Percentiles rank a stretch among this genome's conserved stretches.
These are phyloP conservation scores for Ilyonectria mors-panacis DNA, from an alignment of 2,329 filamentous ascomycete species.

Conservation along the genomic window DNA sequence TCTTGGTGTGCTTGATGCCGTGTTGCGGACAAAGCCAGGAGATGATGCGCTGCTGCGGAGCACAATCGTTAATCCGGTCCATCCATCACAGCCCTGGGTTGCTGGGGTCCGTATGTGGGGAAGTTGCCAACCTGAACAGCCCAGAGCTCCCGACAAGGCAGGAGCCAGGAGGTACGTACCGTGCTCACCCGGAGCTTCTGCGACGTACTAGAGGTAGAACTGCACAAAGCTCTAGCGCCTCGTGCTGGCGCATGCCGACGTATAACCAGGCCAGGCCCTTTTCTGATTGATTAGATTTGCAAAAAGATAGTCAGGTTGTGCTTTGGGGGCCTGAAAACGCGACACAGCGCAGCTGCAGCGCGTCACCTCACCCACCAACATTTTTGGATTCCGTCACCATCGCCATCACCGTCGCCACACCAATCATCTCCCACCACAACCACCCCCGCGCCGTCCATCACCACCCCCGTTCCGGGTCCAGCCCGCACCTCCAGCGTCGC, in stretches of 20 bases:
- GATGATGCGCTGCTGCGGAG: not conserved
- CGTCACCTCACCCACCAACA: constrained; percentile 24
- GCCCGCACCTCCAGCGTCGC: not conserved
- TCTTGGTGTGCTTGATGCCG: not conserved
- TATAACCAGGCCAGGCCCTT: not conserved
- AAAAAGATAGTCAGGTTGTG: not conserved
- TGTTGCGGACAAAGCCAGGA: not conserved
- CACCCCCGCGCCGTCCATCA: not conserved
- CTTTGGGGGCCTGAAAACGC: constrained; percentile 21
- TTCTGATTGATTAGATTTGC: not conserved
- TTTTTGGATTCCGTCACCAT: constrained; percentile 26
- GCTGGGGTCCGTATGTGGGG: not conserved
- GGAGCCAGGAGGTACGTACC: constrained; percentile 5
- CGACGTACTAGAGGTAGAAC: not conserved
- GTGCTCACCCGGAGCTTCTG: not conserved
- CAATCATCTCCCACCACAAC: constrained; percentile 14
- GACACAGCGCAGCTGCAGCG: constrained; percentile 18
- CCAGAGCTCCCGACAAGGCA: not conserved
- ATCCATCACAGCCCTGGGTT: constrained; percentile 5
- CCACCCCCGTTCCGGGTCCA: not conserved
- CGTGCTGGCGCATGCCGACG: not conserved
- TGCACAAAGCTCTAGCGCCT: not conserved
- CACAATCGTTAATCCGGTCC: constrained; percentile 12
- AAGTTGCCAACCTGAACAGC: not conserved
- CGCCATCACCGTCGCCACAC: constrained; percentile 15